Evolutionary conservation across 345 rosid species (phyloP), one percentile per base, ranked within the genome.

Genomic region (Syzygium jambos): DNA sequence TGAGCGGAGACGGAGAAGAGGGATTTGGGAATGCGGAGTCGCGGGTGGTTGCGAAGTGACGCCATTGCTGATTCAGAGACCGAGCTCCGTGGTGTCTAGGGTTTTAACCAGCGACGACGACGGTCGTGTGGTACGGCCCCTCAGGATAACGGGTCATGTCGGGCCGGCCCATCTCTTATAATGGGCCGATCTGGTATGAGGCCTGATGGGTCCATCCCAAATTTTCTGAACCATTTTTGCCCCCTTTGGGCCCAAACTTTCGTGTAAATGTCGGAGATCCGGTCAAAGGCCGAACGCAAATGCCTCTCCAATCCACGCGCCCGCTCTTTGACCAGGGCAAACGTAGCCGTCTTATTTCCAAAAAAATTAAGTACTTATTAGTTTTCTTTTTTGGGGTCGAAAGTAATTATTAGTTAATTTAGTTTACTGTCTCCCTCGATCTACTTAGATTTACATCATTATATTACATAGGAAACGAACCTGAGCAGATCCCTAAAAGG

Each of bases 21-120:
- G 53, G 89, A 17, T 59, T 29, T 87, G 52, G 85, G n/a, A 41
- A 87, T 52, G 78, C 83, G 34, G 15, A 85, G 87, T 15, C 49
- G 80, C 13, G 89, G 65, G 86, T 52, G 86, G 34, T 49, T 91
- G 85, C 77, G 19, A 19, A 89, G 84, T 85, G 87, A 91, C 85
- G 91, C 90, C 92, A 89, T 85, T 41, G 51, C 84, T 41, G 86
- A 85, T 80, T 43, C 41, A 34, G 56, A 38, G 82, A 1, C 49
- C 49, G 82, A 38, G 82, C 82, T 38, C 6, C 27, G 49, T 1
- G 80, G 14, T 5, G 15, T 0, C 27, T 73, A 73, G 82, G 82
- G 82, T 73, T 73, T 34, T 73, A 34, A 38, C 14, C 2, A 0
- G 82, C 82, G 49, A 65, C 3, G 82, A 68, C 34, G 78, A 73